Evolutionary conservation across 768 basidiomycete genomes (phyloP).

Genomic region (Auriscalpium orientale): DNA sequence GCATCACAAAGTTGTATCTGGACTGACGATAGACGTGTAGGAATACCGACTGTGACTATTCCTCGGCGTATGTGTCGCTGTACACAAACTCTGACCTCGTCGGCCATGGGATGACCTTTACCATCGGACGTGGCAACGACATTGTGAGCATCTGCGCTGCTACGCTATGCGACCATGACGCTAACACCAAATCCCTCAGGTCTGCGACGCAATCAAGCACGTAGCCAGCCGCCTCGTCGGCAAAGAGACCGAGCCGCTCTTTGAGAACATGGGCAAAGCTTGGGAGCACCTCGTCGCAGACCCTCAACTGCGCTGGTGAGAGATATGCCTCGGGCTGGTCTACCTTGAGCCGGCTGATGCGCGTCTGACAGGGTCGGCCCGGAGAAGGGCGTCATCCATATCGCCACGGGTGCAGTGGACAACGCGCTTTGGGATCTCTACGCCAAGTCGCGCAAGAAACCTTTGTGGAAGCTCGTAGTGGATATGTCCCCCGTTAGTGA

Average conservation of each 20-base stretch:
- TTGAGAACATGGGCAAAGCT: conserved; percentile 83
- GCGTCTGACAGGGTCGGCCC: conserved; percentile 65
- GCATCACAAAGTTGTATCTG: background rate
- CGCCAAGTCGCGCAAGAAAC: conserved; percentile 71
- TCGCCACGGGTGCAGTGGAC: conserved; percentile 81
- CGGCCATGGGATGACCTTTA: conserved; percentile 94
- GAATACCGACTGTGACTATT: conserved; percentile 96
- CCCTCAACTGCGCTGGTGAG: conserved; percentile 84
- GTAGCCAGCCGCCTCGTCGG: conserved; percentile 80
- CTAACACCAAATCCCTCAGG: conserved; percentile 30
- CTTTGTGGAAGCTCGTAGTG: conserved; percentile 88
- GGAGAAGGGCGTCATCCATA: conserved; percentile 92
- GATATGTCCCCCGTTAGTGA: conserved; percentile 73
- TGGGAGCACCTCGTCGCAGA: conserved; percentile 87
- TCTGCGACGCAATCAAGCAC: conserved; percentile 73
- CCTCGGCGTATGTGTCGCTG: conserved; percentile 83
- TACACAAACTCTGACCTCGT: conserved; percentile 63
- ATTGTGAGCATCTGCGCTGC: conserved; percentile 41
- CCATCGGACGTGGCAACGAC: conserved; percentile 91
- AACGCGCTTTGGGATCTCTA: conserved; percentile 96
- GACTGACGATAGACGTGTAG: conserved; percentile 28
- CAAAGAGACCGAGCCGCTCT: conserved; percentile 73
- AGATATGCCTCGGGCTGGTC: conserved; percentile 3
- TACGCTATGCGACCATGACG: background rate
- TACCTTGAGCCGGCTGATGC: background rate